Percentiles rank a stretch among this genome's conserved stretches.
Evolutionary conservation across 2,329 filamentous ascomycete genomes (phyloP).

Genomic region (Ascochyta viciae-villosae): DNA sequence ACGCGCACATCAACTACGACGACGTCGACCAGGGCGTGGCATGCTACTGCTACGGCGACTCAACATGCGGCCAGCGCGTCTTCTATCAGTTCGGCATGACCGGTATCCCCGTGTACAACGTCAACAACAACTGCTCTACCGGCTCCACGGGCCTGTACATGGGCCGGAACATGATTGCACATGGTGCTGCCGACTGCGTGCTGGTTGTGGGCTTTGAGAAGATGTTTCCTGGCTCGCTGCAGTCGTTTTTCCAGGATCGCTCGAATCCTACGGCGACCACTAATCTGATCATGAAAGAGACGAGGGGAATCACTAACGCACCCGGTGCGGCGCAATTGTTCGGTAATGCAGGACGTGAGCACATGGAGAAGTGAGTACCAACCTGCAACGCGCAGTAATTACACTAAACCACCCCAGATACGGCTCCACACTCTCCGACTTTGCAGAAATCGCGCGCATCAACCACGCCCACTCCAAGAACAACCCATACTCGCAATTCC

Average conservation of each 20-base stretch:
- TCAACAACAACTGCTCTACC: conserved; percentile 98
- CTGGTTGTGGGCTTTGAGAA: conserved; percentile 97
- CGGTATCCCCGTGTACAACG: conserved; percentile 93
- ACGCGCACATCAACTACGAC: conserved; percentile 92
- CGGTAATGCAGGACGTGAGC: conserved; percentile 90
- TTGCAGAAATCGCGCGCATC: conserved; percentile 90
- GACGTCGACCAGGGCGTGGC: conserved; percentile 93
- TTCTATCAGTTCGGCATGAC: conserved; percentile 99
- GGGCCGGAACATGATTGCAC: conserved; percentile 78
- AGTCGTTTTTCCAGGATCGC: conserved; percentile 84
- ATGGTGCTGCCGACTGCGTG: conserved; percentile 85
- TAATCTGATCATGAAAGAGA: conserved; percentile 80
- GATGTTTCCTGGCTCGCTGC: conserved; percentile 91
- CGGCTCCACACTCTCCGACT: conserved; percentile 83
- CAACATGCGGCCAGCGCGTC: conserved; percentile 91
- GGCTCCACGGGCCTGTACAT: conserved; percentile 91
- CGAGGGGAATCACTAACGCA: conserved; percentile 79
- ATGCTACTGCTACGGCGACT: conserved; percentile 98
- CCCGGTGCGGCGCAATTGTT: conserved; percentile 93
- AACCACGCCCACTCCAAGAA: conserved; percentile 91
- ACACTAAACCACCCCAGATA: conserved; percentile 61
- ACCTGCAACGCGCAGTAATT: not conserved
- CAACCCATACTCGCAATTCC: conserved; percentile 99
- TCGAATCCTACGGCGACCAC: conserved; percentile 79
- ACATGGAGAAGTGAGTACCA: conserved; percentile 79